Base-by-base conservation (phyloP, 352 stramenopile genomes). In the Phytophthora idaei region DNA sequence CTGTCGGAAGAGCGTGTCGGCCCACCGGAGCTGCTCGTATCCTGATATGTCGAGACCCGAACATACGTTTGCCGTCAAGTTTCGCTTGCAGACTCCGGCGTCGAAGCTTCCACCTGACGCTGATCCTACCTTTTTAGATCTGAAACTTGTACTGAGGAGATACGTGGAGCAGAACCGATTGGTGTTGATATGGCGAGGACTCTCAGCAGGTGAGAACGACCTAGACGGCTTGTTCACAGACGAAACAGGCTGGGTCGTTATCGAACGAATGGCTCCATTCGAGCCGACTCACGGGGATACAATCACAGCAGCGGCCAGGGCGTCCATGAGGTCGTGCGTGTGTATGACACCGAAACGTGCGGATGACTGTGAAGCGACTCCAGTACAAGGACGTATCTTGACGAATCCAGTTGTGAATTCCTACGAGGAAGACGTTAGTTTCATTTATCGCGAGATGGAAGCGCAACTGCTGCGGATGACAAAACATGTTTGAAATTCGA, bases 381-480 rank as follows among this genome's bases (percentile, higher is more conserved):
- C 31, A 11, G 28, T 2, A 1, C 66, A 74, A 59, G 14, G 42
- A 4, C 52, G 21, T 2, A 31, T 64, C 27, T 57, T 78, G 61
- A 69, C 47, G 5, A 58, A 73, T 37, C 21, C 74, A 9, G 72
- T 79, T 34, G 61, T 79, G 15, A 71, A 69, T 44, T 74, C 72
- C 8, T 77, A 79, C 12, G 56, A 79, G 45, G 63, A 79, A 64
- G 72, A 79, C 39, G 72, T 79, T 6, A 67, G 64, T 11, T 71
- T 76, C 17, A 77, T 79, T 44, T 75, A 78, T 47, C 71, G 71
- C 12, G 71, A 78, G 39, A 78, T 78, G 67, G 71, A 78, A 42
- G 55, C 71, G 8, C 53, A 73, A 56, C 51, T 78, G n/a, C 42
- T 78, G 17, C 71, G 71, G 4, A 47, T 66, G 12, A 65, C 60